A percentile compares a stretch with the other conserved stretches of the same genome.
Evolutionary conservation across 2,329 filamentous ascomycete genomes (phyloP).

Genomic region (Chaetomiaceae sp.): DNA sequence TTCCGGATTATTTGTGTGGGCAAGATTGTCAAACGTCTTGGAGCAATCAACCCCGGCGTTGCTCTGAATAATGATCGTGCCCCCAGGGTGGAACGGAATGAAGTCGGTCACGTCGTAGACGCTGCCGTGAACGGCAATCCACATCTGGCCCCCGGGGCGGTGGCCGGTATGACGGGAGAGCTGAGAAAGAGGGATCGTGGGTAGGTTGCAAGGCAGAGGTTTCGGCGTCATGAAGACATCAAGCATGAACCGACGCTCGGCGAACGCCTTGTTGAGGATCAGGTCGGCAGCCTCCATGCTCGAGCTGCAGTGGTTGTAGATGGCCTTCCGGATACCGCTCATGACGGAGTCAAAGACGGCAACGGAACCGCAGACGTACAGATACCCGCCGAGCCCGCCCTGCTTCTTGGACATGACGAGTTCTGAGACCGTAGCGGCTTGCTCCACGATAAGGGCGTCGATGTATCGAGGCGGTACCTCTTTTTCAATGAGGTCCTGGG

Average conservation of each 20-base stretch:
- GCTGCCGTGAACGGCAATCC: constrained; percentile 50
- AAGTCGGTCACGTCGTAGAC: constrained; percentile 54
- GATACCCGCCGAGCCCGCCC: constrained; percentile 45
- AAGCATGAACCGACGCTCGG: constrained; percentile 52
- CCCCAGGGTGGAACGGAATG: constrained; percentile 49
- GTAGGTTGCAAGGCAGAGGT: constrained; percentile 46
- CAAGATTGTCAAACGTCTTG: constrained; percentile 50
- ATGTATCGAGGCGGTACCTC: constrained; percentile 49
- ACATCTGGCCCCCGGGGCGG: constrained; percentile 42
- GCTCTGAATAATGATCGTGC: constrained; percentile 49
- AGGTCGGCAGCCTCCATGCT: constrained; percentile 49
- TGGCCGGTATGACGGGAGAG: constrained; percentile 50
- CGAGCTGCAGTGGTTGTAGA: constrained; percentile 49
- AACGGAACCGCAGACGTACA: constrained; percentile 48
- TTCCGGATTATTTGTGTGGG: constrained; percentile 52
- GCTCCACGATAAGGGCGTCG: constrained; percentile 47
- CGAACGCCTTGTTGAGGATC: constrained; percentile 50
- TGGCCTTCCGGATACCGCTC: constrained; percentile 51
- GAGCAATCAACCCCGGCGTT: constrained; percentile 53
- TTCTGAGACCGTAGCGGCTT: constrained; percentile 48
- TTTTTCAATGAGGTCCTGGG: constrained; percentile 44
- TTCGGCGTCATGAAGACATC: constrained; percentile 55
- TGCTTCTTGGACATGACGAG: constrained; percentile 55
- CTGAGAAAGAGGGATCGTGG: constrained; percentile 47
- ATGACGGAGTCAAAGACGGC: constrained; percentile 52